Evolutionary conservation across 805 yeast species (phyloP).

Genomic region (Barnettozyma botsteinii): DNA sequence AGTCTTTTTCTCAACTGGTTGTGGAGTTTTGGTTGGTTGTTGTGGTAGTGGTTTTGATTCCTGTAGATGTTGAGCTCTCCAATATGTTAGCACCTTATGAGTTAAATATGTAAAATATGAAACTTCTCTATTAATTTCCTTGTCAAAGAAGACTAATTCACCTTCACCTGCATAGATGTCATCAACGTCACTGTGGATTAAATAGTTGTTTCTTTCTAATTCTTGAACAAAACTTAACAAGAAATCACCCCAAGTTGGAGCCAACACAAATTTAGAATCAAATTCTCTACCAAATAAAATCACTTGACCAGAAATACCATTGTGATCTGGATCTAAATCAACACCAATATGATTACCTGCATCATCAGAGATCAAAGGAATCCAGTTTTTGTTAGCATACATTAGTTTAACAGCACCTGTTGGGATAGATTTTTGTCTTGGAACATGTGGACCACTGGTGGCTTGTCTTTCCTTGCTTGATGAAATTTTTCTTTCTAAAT

Average conservation of each 20-base stretch:
- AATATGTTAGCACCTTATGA: constrained; percentile 25
- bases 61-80: constrained; percentile 14
- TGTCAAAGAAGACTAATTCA: constrained; percentile 64
- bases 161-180: constrained; percentile 71
- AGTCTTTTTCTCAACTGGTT: constrained; percentile 9
- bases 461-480: constrained; percentile 2
- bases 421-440: constrained; percentile 67
- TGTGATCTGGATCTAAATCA: constrained; percentile 77
- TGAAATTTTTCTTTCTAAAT: constrained; percentile 19
- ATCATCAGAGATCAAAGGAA: constrained; percentile 82
- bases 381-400: constrained; percentile 90
- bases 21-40: background rate
- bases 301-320: constrained; percentile 84
- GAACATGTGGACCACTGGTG: constrained; percentile 25
- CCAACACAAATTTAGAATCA: constrained; percentile 82
- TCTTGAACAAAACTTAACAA: constrained; percentile 79
- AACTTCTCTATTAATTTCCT: constrained; percentile 42
- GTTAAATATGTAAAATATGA: constrained; percentile 36
- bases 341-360: constrained; percentile 90
- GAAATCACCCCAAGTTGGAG: constrained; percentile 87
- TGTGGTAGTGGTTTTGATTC: background rate
- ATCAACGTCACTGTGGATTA: constrained; percentile 54
- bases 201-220: constrained; percentile 77
- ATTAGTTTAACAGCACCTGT: constrained; percentile 64
- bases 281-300: constrained; percentile 91